Evolutionary conservation across 2,329 filamentous ascomycete species (phyloP).

Genomic region (Elsinoe batatas): DNA sequence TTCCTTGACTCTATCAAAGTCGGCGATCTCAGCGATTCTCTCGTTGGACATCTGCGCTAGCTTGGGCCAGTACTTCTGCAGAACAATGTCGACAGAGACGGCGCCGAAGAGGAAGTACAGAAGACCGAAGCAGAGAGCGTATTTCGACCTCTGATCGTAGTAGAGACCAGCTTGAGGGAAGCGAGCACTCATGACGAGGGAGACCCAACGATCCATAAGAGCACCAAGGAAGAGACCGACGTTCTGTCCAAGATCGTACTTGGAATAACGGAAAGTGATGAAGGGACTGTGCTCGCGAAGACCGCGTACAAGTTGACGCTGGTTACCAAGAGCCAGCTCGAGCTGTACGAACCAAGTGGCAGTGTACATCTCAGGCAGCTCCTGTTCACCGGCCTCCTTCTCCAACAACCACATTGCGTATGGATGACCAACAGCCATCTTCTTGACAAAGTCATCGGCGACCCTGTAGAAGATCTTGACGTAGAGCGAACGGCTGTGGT

Average conservation of each 20-base stretch:
- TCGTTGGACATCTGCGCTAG: conserved; percentile 9
- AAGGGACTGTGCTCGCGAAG: conserved; percentile 48
- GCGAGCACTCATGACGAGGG: conserved; percentile 34
- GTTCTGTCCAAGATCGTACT: conserved; percentile 45
- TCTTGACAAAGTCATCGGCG: conserved; percentile 38
- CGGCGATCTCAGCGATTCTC: conserved; percentile 10
- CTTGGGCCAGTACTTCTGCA: conserved; percentile 15
- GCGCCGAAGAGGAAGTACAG: conserved; percentile 49
- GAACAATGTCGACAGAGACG: conserved; percentile 45
- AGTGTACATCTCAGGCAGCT: conserved; percentile 44
- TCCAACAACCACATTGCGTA: conserved; percentile 45
- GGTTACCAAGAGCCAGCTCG: conserved; percentile 44
- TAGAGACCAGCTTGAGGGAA: conserved; percentile 33
- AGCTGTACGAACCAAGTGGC: conserved; percentile 50
- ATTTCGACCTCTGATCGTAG: conserved; percentile 30
- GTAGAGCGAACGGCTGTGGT: conserved; percentile 36
- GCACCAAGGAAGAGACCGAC: conserved; percentile 46
- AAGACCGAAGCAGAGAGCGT: conserved; percentile 46
- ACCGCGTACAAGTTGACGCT: conserved; percentile 45
- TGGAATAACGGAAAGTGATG: conserved; percentile 49
- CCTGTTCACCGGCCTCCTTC: conserved; percentile 38
- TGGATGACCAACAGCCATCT: conserved; percentile 43
- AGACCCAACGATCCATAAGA: conserved; percentile 47
- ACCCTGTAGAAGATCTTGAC: conserved; percentile 31
- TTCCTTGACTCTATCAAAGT: conserved; percentile 9